These are phyloP conservation scores for Amauroascus niger DNA, from an alignment of 2,329 filamentous ascomycete genomes.

Conservation along the genomic window DNA sequence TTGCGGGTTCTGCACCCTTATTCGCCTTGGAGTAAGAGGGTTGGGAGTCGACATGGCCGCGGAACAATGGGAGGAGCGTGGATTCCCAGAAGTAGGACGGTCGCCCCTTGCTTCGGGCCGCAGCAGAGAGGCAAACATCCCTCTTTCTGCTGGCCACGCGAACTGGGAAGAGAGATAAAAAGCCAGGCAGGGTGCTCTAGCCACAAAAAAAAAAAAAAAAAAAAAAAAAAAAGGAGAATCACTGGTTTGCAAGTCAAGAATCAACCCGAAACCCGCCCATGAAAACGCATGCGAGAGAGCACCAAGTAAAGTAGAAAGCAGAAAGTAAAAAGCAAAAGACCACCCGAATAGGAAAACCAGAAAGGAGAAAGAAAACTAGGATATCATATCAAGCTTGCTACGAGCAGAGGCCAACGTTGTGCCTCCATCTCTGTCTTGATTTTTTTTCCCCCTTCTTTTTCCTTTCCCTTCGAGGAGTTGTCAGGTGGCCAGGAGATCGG, in stretches of 20 bases:
- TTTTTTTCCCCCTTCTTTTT: not conserved
- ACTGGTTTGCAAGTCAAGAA: too few relatives aligned
- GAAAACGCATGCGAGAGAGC: not conserved
- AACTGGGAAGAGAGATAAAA: not conserved
- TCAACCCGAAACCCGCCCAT: too few relatives aligned
- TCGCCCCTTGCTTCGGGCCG: not conserved
- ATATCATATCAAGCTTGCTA: not conserved
- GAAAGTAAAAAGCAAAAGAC: constrained; percentile 2
- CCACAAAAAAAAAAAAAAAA: too few relatives aligned
- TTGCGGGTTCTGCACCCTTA: not conserved
- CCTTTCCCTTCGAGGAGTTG: too few relatives aligned
- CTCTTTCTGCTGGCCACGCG: not conserved
- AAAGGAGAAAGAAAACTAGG: not conserved
- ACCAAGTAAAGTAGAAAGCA: not conserved
- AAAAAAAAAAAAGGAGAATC: too few relatives aligned
- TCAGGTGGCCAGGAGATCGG: not conserved
- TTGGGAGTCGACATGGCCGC: not conserved
- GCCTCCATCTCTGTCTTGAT: not conserved
- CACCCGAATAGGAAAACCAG: not conserved
- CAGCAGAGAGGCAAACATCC: constrained; percentile 2
- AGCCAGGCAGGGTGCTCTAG: too few relatives aligned
- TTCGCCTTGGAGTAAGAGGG: not conserved
- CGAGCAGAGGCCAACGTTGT: not conserved
- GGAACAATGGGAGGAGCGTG: not conserved
- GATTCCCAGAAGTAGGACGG: not conserved